Conservation (phyloP, 2,329 filamentous ascomycete genomes). For the Aotearoamyces nothofagi region DNA sequence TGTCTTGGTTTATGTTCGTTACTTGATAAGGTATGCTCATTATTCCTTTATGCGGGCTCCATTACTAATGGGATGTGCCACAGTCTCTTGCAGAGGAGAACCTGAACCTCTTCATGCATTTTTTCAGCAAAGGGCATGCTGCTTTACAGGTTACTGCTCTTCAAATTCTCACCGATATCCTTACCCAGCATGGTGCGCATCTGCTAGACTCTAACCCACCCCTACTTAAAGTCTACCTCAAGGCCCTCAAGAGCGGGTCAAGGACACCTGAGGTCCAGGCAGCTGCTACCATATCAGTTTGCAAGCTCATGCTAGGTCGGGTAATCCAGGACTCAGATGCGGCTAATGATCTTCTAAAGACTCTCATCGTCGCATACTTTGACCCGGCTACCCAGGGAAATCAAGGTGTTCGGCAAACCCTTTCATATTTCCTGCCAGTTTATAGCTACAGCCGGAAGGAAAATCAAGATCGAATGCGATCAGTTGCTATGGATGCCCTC, state of each 20-base stretch:
- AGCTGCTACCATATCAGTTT: conserved; percentile 65
- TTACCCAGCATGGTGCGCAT: conserved; percentile 75
- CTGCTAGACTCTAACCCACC: conserved; percentile 53
- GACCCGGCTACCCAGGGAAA: conserved; percentile 70
- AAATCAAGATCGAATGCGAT: conserved; percentile 71
- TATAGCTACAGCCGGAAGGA: conserved; percentile 76
- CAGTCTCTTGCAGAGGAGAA: conserved; percentile 82
- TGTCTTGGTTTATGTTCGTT: conserved; percentile 86
- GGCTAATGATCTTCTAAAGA: conserved; percentile 64
- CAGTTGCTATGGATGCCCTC: conserved; percentile 58
- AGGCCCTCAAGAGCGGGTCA: conserved; percentile 58
- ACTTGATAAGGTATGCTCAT: conserved; percentile 59
- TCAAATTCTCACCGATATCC: conserved; percentile 84
- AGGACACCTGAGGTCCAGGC: conserved; percentile 63
- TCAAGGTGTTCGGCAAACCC: conserved; percentile 67
- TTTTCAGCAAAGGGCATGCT: conserved; percentile 85
- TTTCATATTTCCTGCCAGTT: conserved; percentile 89
- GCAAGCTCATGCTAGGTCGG: conserved; percentile 72
- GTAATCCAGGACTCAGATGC: conserved; percentile 56
- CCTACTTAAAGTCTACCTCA: conserved; percentile 73
- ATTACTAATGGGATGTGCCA: conserved; percentile 6
- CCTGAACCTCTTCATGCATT: conserved; percentile 83
- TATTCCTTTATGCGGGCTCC: conserved; percentile 2
- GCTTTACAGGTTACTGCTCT: conserved; percentile 78
- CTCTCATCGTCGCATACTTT: conserved; percentile 77